phyloP scores from a whole-genome alignment of 306 rosid genomes.

The Rosa persica region DNA sequence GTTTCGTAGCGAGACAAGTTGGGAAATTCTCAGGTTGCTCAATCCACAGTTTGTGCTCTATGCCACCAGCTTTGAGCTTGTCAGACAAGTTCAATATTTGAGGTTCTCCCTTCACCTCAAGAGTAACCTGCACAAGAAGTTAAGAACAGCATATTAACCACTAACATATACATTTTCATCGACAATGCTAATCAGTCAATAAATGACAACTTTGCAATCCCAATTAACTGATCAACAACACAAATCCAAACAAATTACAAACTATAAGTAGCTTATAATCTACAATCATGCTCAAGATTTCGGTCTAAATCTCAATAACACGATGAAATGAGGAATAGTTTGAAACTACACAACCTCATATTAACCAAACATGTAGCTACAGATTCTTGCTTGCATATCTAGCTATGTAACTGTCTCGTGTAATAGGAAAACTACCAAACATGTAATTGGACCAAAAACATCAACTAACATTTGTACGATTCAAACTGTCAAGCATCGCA shows the following conservation, averaged over 20 bases:
- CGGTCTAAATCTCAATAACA: not conserved
- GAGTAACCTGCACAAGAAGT: constrained; percentile 57
- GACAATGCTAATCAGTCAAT: not conserved
- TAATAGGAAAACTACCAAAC: too few relatives aligned
- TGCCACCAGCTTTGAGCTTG: constrained; percentile 60
- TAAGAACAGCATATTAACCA: not conserved
- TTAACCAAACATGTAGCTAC: not conserved
- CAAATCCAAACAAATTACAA: not conserved
- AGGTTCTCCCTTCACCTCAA: constrained; percentile 79
- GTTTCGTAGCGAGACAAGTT: constrained; percentile 85
- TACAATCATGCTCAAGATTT: not conserved
- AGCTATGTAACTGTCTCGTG: too few relatives aligned
- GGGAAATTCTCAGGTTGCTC: constrained; percentile 84
- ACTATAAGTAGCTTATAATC: not conserved
- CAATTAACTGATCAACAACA: not conserved
- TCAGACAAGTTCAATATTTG: constrained; percentile 68
- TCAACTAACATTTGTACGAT: too few relatives aligned
- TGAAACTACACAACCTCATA: not conserved
- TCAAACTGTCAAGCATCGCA: too few relatives aligned
- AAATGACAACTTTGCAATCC: not conserved
- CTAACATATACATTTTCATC: not conserved
- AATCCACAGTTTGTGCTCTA: constrained; percentile 72
- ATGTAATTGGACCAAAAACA: too few relatives aligned
- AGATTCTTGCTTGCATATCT: not conserved
- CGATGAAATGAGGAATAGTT: not conserved